Evolutionary conservation across 2,329 filamentous ascomycete species (phyloP), one percentile per base, ranked within the genome.

Genomic region (Beauveria pseudobassiana): DNA sequence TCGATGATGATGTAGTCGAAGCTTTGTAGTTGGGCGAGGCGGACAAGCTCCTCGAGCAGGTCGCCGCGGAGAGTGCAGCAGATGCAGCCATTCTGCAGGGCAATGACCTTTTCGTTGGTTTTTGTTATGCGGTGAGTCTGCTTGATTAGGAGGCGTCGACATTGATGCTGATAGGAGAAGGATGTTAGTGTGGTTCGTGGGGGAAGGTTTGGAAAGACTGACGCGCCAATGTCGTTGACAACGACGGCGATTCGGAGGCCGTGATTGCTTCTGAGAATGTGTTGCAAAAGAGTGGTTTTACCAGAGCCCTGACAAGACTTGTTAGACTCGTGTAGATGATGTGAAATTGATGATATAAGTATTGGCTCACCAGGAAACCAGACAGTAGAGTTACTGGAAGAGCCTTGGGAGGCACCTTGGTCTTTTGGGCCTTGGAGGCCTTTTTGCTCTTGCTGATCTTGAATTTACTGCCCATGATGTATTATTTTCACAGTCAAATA

Each of bases 1-100:
- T 90, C 87, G 48, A 89, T 87, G 45, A 90, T 77, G 28, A 90
- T 83, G 69, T 91, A 90, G 69, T 91, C 86, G 43, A 90, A 87
- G 55, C 81, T 76, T 20, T 84, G 80, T 1, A 84, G 78, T 68
- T 86, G 82, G 0, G 87, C 70, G 1, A 91, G 76, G 1, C 80
- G 80, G 0, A 87, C 87, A 0, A 91, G 80, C 69, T 91, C 88
- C 63, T 88, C 83, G 0, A 91, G 79, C 1, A 91, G 73, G 61
- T 91, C 88, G 1, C 87, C 87, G 3, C 88, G 84, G 0, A 91
- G 77, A 0, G 87, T 91, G 67, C 88, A 91, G 76, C 88, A 91
- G 67, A 91, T 91, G 65, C 88, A 91, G 10, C 88, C 87, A 64
- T 89, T 90, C 67, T 89, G 86, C 60, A 90, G 78, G 10, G 86